Conservation (phyloP, 352 stramenopile species). For the Phytophthora pisi region DNA sequence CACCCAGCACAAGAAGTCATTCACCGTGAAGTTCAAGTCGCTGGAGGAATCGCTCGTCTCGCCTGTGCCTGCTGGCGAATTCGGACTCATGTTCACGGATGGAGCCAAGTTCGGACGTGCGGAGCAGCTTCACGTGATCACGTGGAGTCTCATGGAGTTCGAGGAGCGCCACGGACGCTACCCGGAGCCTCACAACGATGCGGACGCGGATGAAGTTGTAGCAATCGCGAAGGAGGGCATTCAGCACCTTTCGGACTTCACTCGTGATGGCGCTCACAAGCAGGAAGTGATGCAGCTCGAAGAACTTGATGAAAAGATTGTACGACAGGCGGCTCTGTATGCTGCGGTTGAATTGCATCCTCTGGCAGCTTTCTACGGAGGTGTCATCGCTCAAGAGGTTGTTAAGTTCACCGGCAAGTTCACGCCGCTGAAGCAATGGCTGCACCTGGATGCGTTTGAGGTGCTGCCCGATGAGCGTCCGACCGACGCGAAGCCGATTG, state of each 20-base stretch:
- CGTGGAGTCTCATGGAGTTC: conserved; percentile 85
- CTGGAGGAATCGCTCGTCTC: conserved; percentile 73
- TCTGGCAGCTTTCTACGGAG: conserved; percentile 82
- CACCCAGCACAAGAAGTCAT: conserved; percentile 86
- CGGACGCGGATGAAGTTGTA: conserved; percentile 67
- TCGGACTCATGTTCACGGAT: conserved; percentile 87
- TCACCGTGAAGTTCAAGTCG: conserved; percentile 76
- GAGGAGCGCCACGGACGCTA: conserved; percentile 68
- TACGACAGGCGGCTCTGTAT: conserved; percentile 63
- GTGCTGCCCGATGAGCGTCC: conserved; percentile 71
- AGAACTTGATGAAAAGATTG: conserved; percentile 72
- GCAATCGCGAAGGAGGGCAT: conserved; percentile 69
- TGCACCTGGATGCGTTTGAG: conserved; percentile 86
- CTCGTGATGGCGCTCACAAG: conserved; percentile 41
- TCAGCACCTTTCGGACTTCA: conserved; percentile 70
- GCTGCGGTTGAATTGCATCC: conserved; percentile 79
- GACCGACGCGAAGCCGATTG: conserved; percentile 55
- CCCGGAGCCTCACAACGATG: conserved; percentile 69
- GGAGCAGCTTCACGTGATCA: conserved; percentile 78
- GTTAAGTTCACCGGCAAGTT: conserved; percentile 91
- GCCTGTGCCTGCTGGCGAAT: conserved; percentile 72
- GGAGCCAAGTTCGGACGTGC: conserved; percentile 87
- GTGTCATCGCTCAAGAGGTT: conserved; percentile 85
- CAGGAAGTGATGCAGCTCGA: conserved; percentile 69
- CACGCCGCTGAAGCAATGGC: conserved; percentile 83